Evolutionary conservation across 768 basidiomycete genomes (phyloP).

Genomic region (Kwoniella dejecticola): DNA sequence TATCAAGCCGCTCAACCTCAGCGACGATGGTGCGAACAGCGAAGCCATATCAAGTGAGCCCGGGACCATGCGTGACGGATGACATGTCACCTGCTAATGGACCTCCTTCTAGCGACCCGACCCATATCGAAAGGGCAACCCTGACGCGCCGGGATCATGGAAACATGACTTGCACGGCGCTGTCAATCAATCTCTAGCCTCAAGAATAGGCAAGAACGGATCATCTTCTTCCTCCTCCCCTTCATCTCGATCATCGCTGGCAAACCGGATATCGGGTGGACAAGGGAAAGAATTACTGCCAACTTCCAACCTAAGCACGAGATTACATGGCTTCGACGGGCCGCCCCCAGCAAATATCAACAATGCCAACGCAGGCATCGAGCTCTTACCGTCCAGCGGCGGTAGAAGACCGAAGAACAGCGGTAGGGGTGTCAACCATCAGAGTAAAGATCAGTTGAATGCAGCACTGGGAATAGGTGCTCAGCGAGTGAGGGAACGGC

Average conservation of each 20-base stretch:
- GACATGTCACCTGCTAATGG: not conserved
- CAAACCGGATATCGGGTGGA: conserved; percentile 36
- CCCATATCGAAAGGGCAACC: conserved; percentile 22
- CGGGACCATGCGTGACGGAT: not conserved
- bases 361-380: conserved; percentile 39
- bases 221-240: conserved; percentile 16
- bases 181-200: conserved; percentile 22
- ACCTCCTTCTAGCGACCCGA: conserved; percentile 20
- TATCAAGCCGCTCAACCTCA: not conserved
- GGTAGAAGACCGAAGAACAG: conserved; percentile 10
- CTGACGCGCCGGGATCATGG: conserved; percentile 47
- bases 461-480: conserved; percentile 23
- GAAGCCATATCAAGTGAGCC: conserved; percentile 23
- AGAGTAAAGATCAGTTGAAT: conserved; percentile 22
- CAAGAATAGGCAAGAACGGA: conserved; percentile 3
- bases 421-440: conserved; percentile 11
- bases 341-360: conserved; percentile 23
- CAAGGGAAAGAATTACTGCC: conserved; percentile 40
- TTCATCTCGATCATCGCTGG: conserved; percentile 21
- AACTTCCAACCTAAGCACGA: not conserved
- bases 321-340: conserved; percentile 32
- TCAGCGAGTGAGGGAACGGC: conserved; percentile 11
- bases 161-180: conserved; percentile 47
- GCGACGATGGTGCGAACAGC: conserved; percentile 7
- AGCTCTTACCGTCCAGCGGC: conserved; percentile 34